Evolutionary conservation across 352 stramenopile species (phyloP).

Genomic region (Phytophthora multivora): DNA sequence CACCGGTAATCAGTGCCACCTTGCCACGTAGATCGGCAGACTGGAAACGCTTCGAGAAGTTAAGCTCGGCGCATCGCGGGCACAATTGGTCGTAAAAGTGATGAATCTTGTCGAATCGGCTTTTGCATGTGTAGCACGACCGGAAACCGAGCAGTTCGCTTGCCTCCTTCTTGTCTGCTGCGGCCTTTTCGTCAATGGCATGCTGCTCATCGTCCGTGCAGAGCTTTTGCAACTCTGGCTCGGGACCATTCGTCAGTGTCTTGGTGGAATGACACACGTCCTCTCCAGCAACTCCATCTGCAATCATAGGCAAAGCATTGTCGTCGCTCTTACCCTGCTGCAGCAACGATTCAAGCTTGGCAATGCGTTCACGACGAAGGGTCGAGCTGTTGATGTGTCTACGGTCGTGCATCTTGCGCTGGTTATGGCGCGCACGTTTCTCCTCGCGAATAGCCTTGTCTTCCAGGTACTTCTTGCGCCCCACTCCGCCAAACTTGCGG

Average conservation of each 20-base stretch:
- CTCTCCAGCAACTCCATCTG: conserved; percentile 88
- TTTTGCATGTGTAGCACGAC: conserved; percentile 97
- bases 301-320: conserved; percentile 80
- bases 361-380: conserved; percentile 89
- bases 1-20: conserved; percentile 94
- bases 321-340: conserved; percentile 76
- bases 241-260: conserved; percentile 19
- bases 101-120: conserved; percentile 93
- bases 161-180: conserved; percentile 56
- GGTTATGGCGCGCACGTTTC: conserved; percentile 82
- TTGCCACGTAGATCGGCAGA: conserved; percentile 87
- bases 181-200: conserved; percentile 52
- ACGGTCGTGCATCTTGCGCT: conserved; percentile 90
- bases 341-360: conserved; percentile 91
- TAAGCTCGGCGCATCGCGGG: conserved; percentile 92
- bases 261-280: conserved; percentile 60
- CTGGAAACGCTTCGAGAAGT: conserved; percentile 96
- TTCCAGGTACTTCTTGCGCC: conserved; percentile 88
- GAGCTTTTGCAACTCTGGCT: conserved; percentile 56
- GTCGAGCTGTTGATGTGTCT: conserved; percentile 94
- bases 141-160: conserved; percentile 79
- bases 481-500: conserved; percentile 83
- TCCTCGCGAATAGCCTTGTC: conserved; percentile 88
- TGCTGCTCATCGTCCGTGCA: conserved; percentile 61
- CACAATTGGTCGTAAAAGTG: conserved; percentile 98